Percentiles rank a stretch among this genome's conserved stretches.
These are phyloP conservation scores for Cercospora canescens DNA, from an alignment of 2,329 filamentous ascomycete genomes.

Conservation along the genomic window DNA sequence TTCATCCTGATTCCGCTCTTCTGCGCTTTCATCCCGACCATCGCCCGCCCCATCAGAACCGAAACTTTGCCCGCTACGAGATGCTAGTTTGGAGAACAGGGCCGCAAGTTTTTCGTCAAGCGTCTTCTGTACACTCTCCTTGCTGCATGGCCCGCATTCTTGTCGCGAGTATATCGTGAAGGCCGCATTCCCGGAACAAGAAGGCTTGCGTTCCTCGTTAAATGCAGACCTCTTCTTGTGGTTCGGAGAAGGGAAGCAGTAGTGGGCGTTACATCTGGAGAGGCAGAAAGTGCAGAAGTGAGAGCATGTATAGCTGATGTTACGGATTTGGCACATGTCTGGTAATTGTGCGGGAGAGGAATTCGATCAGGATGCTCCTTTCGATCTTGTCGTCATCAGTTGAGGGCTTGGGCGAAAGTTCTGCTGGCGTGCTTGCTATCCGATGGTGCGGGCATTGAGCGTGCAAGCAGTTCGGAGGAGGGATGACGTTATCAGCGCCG, in stretches of 20 bases:
- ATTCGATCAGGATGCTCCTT: neutral
- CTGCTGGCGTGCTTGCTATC: neutral
- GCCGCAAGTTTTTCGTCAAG: neutral
- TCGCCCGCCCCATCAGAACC: neutral
- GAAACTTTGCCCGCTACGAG: neutral
- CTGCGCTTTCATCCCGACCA: neutral
- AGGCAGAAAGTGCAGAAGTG: slow-evolving; percentile 33
- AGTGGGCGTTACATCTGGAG: slow-evolving; percentile 35
- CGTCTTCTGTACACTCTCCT: neutral
- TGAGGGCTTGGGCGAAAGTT: neutral
- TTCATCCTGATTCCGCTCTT: neutral
- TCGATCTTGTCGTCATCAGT: neutral
- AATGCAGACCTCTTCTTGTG: too few relatives aligned
- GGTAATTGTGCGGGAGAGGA: neutral
- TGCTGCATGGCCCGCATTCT: slow-evolving; percentile 23
- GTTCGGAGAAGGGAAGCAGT: neutral
- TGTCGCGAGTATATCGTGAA: slow-evolving; percentile 27
- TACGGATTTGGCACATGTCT: slow-evolving; percentile 42
- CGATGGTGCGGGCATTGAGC: neutral
- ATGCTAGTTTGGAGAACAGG: neutral
- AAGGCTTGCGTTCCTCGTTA: slow-evolving; percentile 20
- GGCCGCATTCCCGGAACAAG: slow-evolving; percentile 32
- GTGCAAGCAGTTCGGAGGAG: neutral
- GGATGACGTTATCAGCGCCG: slow-evolving; percentile 6
- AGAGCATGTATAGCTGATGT: slow-evolving; percentile 36